Conservation (phyloP, 1,139 yeast species). For the Pichia sp. region DNA sequence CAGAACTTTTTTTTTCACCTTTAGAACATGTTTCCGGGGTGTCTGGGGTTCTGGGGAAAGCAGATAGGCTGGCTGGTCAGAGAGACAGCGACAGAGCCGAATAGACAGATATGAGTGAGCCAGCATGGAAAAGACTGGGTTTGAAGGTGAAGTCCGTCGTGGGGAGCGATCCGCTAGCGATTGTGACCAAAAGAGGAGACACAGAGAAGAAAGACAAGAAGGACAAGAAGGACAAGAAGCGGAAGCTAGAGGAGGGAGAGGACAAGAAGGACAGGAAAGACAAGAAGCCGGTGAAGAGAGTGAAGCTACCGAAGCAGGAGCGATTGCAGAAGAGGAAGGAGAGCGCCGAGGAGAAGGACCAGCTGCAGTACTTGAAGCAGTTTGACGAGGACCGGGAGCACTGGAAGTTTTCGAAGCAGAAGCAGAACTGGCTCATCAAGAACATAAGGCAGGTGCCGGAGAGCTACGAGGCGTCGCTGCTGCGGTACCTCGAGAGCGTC, state of each 20-base stretch:
- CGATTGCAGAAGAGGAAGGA: slow-evolving; percentile 59
- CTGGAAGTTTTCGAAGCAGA: slow-evolving; percentile 94
- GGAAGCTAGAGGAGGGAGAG: slow-evolving; percentile 35
- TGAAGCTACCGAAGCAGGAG: slow-evolving; percentile 60
- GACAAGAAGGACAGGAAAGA: slow-evolving; percentile 24
- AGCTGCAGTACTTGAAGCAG: slow-evolving; percentile 66
- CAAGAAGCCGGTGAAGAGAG: slow-evolving; percentile 68
- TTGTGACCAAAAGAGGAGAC: slow-evolving; percentile 24
- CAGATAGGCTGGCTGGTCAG: not conserved
- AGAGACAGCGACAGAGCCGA: not conserved
- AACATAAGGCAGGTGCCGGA: slow-evolving; percentile 55
- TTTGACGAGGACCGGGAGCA: slow-evolving; percentile 53
- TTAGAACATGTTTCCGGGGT: not conserved
- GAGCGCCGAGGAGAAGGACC: slow-evolving; percentile 66
- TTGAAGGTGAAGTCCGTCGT: slow-evolving; percentile 49
- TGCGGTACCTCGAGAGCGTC: slow-evolving; percentile 58
- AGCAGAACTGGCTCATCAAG: slow-evolving; percentile 87
- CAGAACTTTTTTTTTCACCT: not conserved
- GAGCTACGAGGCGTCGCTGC: slow-evolving; percentile 52
- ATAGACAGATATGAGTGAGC: slow-evolving; percentile 37
- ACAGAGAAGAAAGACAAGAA: slow-evolving; percentile 35
- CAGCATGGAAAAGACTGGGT: slow-evolving; percentile 92
- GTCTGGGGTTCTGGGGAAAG: not conserved
- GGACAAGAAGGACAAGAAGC: slow-evolving; percentile 34
- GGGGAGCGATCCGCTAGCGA: slow-evolving; percentile 40